These are phyloP conservation scores for Aspergillus thermomutatus DNA, from an alignment of 2,329 filamentous ascomycete species.

Conservation along the genomic window DNA sequence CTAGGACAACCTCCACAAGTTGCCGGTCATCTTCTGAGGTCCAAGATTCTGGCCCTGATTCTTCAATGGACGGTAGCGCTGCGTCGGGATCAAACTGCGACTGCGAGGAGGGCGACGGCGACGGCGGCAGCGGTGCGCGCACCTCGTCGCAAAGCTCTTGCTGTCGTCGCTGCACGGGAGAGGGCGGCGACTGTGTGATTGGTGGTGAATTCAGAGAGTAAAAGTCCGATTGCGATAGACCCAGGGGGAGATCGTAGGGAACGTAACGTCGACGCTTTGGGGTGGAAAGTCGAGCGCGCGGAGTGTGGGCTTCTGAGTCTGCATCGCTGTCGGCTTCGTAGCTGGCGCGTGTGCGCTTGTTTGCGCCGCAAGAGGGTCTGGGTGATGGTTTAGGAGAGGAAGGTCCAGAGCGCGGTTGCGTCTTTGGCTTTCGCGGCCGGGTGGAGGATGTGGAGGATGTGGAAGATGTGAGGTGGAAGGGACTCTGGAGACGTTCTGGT, in stretches of 20 bases:
- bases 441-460: slow-evolving; percentile 26
- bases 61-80: slow-evolving; percentile 37
- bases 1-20: slow-evolving; percentile 43
- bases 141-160: slow-evolving; percentile 7
- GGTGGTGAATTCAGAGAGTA: slow-evolving; percentile 38
- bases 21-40: slow-evolving; percentile 40
- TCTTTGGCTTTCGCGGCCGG: slow-evolving; percentile 25
- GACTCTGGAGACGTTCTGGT: slow-evolving; percentile 39
- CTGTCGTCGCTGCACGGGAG: slow-evolving; percentile 18
- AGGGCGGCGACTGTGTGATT: slow-evolving; percentile 30
- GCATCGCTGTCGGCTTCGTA: slow-evolving; percentile 23
- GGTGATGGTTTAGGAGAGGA: slow-evolving; percentile 20
- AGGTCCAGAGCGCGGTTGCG: slow-evolving; percentile 6
- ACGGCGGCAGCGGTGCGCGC: slow-evolving; percentile 6
- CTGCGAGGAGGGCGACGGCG: not conserved
- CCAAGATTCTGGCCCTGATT: slow-evolving; percentile 27
- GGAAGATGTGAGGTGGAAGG: slow-evolving; percentile 30
- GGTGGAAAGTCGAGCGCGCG: slow-evolving; percentile 34
- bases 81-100: slow-evolving; percentile 27
- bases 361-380: slow-evolving; percentile 31
- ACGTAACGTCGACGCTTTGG: slow-evolving; percentile 44
- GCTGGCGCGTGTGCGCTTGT: slow-evolving; percentile 37
- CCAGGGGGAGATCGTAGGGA: slow-evolving; percentile 44
- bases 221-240: slow-evolving; percentile 43
- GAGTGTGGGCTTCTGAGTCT: slow-evolving; percentile 8